Conservation (phyloP, 2,329 filamentous ascomycete genomes). For the Pezicula radicicola region DNA sequence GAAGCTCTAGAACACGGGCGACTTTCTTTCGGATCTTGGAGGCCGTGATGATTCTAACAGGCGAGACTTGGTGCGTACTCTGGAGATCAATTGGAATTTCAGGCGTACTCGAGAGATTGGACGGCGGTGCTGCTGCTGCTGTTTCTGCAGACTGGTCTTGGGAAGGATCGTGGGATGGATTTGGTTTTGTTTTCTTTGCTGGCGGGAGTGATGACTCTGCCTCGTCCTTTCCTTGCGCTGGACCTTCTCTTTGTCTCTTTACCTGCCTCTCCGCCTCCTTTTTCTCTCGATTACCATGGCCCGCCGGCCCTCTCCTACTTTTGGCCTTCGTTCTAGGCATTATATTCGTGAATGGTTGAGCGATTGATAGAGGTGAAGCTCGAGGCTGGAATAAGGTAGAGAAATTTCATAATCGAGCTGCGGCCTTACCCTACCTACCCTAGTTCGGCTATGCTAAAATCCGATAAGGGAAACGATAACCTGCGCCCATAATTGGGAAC, state of each 20-base stretch:
- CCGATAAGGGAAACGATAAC: too few relatives aligned
- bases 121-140: not conserved
- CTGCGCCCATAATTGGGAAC: too few relatives aligned
- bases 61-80: slow-evolving; percentile 40
- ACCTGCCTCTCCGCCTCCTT: slow-evolving; percentile 3
- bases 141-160: not conserved
- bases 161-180: slow-evolving; percentile 32
- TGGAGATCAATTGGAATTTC: not conserved
- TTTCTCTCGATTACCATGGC: slow-evolving; percentile 2
- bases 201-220: slow-evolving; percentile 1
- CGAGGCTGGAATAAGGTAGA: too few relatives aligned
- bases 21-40: slow-evolving; percentile 47
- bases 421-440: too few relatives aligned
- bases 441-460: too few relatives aligned
- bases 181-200: not conserved
- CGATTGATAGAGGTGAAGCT: not conserved
- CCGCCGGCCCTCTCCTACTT: slow-evolving; percentile 1
- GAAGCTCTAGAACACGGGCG: slow-evolving; percentile 19
- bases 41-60: slow-evolving; percentile 55
- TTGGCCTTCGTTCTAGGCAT: slow-evolving; percentile 14
- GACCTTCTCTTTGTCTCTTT: slow-evolving; percentile 3
- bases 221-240: not conserved
- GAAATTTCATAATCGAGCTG: too few relatives aligned
- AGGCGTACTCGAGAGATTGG: not conserved
- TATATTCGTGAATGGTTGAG: slow-evolving; percentile 16